Conservation (phyloP, 768 basidiomycete genomes). For the Artomyces pyxidatus region DNA sequence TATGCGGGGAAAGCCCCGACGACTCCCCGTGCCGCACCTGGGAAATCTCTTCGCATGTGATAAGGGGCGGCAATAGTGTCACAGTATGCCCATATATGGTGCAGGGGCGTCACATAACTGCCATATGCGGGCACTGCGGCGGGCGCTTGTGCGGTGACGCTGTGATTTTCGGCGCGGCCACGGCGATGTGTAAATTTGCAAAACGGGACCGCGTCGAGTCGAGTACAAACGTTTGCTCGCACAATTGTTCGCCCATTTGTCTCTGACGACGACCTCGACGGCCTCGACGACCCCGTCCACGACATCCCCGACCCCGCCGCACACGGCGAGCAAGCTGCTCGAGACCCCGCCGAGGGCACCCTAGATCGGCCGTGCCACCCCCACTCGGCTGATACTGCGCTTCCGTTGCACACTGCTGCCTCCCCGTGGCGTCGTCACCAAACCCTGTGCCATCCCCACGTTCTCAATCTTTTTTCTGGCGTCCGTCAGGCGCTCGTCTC, state of each 20-base stretch:
- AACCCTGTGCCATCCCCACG: neutral
- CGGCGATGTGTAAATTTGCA: no score
- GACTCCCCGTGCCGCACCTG: neutral
- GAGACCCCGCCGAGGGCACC: neutral
- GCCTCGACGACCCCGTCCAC: neutral
- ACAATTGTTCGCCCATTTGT: no score
- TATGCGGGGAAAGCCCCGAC: neutral
- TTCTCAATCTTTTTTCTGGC: neutral
- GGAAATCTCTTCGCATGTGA: no score
- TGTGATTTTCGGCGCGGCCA: no score
- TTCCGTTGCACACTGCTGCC: neutral
- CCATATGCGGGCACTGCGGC: neutral
- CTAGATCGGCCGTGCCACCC: neutral
- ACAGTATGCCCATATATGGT: no score
- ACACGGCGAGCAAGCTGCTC: neutral
- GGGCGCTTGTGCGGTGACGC: no score
- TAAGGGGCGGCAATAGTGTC: no score
- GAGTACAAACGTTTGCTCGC: no score
- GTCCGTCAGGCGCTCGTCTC: neutral
- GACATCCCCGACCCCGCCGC: neutral
- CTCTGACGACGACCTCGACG: neutral
- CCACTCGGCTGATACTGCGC: neutral
- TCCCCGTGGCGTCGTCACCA: neutral
- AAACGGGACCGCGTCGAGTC: no score
- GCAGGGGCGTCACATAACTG: no score